A percentile compares a stretch with the other conserved stretches of the same genome.
phyloP scores from a whole-genome alignment of 108 stramenopile species.

The Nitzschia sp. region DNA sequence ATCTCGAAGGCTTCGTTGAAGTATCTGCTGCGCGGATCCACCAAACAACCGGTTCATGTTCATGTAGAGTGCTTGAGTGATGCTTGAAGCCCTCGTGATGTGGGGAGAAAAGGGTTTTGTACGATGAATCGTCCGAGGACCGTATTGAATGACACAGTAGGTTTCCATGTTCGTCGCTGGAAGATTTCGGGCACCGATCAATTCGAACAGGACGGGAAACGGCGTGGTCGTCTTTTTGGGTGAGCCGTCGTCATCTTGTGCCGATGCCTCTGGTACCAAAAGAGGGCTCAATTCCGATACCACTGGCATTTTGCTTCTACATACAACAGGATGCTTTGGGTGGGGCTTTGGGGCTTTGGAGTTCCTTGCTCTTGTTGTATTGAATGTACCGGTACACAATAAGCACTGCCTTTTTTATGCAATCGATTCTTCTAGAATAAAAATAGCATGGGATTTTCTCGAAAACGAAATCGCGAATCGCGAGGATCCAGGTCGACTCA shows the following conservation, averaged over 20 bases:
- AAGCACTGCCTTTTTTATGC: too few species aligned
- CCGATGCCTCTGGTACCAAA: not conserved
- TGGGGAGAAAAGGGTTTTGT: conserved; percentile 17
- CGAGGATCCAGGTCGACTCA: too few species aligned
- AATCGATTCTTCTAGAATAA: too few species aligned
- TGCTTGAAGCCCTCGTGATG: not conserved
- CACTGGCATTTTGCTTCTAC: not conserved
- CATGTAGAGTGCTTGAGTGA: not conserved
- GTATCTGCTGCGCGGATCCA: not conserved
- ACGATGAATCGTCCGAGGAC: conserved; percentile 25
- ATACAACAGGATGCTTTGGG: too few species aligned
- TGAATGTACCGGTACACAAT: too few species aligned
- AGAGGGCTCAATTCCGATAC: conserved; percentile 2
- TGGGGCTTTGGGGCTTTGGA: too few species aligned
- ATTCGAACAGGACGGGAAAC: conserved; percentile 21
- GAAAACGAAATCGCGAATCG: too few species aligned
- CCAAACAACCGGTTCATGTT: not conserved
- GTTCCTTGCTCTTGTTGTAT: too few species aligned
- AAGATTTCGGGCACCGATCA: conserved; percentile 25
- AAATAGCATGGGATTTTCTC: too few species aligned
- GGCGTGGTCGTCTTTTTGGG: not conserved
- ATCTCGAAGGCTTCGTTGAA: conserved; percentile 9
- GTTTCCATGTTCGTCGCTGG: conserved; percentile 21
- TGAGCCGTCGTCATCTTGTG: not conserved
- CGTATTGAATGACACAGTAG: conserved; percentile 35